Conservation (phyloP, 192 early-diverging fungal species). For the Diversispora epigaea region DNA sequence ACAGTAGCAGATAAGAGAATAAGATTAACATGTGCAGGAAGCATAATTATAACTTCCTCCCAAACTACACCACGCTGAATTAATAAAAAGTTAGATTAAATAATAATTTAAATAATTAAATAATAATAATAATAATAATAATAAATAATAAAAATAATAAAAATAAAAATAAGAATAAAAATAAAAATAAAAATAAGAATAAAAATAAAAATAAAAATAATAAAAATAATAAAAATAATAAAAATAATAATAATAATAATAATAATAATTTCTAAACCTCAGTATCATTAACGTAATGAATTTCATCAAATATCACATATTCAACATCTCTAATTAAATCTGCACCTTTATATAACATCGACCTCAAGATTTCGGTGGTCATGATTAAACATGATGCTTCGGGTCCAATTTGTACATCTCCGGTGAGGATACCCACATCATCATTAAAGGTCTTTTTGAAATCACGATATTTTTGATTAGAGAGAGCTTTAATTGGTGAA, state of each 20-base stretch:
- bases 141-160: neutral
- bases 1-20: constrained; percentile 96
- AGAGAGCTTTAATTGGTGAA: constrained; percentile 97
- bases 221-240: neutral
- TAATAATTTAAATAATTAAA: neutral
- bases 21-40: constrained; percentile 91
- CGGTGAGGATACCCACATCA: constrained; percentile 96
- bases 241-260: neutral
- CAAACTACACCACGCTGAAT: constrained; percentile 89
- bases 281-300: constrained; percentile 95
- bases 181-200: neutral
- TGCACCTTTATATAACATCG: constrained; percentile 97
- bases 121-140: neutral
- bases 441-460: constrained; percentile 78
- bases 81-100: neutral
- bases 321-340: constrained; percentile 97
- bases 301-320: constrained; percentile 99
- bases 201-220: neutral
- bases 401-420: constrained; percentile 94
- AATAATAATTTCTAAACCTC: constrained; percentile 53
- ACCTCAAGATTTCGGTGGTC: constrained; percentile 97
- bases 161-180: no score
- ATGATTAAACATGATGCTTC: constrained; percentile 97
- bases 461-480: constrained; percentile 98
- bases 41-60: constrained; percentile 99